A percentile compares a stretch with the other conserved stretches of the same genome.
These are phyloP conservation scores for Huiozyma naganishii DNA, from an alignment of 805 yeast species.

Conservation along the genomic window DNA sequence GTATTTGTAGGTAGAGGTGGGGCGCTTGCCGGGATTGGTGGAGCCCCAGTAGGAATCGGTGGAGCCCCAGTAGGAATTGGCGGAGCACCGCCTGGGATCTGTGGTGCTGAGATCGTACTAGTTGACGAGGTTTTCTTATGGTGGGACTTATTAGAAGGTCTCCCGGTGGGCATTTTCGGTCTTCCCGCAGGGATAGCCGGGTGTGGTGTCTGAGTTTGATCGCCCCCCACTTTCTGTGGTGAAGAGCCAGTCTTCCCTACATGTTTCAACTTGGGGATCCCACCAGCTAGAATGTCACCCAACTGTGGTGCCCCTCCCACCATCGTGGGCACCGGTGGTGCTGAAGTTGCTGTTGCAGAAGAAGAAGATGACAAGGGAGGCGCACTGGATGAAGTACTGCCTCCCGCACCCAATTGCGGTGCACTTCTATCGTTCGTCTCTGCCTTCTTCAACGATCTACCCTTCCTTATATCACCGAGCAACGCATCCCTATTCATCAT, in stretches of 20 bases:
- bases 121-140: slow-evolving; percentile 4
- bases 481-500: slow-evolving; percentile 42
- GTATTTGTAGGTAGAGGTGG: slow-evolving; percentile 18
- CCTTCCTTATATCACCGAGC: slow-evolving; percentile 76
- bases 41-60: slow-evolving; percentile 11
- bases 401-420: slow-evolving; percentile 39
- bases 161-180: slow-evolving; percentile 15
- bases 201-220: slow-evolving; percentile 12
- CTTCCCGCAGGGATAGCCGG: slow-evolving; percentile 4
- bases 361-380: slow-evolving; percentile 3
- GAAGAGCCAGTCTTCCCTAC: slow-evolving; percentile 13
- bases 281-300: slow-evolving; percentile 44
- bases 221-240: slow-evolving; percentile 9
- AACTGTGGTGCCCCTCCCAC: slow-evolving; percentile 20
- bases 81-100: slow-evolving; percentile 20
- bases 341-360: slow-evolving; percentile 14
- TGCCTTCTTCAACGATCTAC: slow-evolving; percentile 48
- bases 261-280: slow-evolving; percentile 62
- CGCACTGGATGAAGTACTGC: slow-evolving; percentile 1
- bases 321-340: slow-evolving; percentile 22
- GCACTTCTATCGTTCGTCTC: slow-evolving; percentile 58
- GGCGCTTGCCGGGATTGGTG: slow-evolving; percentile 15
- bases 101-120: slow-evolving; percentile 16
- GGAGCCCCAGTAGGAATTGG: slow-evolving; percentile 20
- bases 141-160: slow-evolving; percentile 12